A percentile compares a stretch with the other conserved stretches of the same genome.
These are phyloP conservation scores for Dillenia turbinata DNA, from an alignment of 164 flowering plant species.

Conservation along the genomic window DNA sequence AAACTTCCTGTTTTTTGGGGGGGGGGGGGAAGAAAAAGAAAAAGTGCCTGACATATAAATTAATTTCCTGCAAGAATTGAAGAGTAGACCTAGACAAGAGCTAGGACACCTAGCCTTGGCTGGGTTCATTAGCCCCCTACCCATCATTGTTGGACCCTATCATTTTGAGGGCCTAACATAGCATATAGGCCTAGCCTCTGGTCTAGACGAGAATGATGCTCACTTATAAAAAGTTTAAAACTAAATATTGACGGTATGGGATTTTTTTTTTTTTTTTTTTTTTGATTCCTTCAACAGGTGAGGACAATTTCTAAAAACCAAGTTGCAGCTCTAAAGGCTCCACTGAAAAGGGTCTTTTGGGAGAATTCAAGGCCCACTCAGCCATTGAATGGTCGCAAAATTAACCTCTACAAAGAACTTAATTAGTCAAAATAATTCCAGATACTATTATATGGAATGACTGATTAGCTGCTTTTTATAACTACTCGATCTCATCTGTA, in stretches of 20 bases:
- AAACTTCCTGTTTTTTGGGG: neutral
- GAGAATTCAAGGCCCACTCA: conserved; percentile 66
- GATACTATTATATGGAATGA: neutral
- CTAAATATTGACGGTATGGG: neutral
- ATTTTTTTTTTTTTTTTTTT: neutral
- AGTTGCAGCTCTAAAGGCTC: conserved; percentile 40
- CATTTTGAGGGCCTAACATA: too few relatives aligned
- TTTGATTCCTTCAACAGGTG: conserved; percentile 31
- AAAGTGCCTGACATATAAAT: too few relatives aligned
- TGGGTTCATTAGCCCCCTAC: too few relatives aligned
- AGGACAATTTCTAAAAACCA: conserved; percentile 55
- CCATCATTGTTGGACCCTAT: too few relatives aligned
- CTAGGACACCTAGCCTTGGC: too few relatives aligned
- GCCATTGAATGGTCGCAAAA: conserved; percentile 49
- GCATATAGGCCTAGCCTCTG: too few relatives aligned
- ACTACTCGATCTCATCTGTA: too few relatives aligned
- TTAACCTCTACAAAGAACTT: conserved; percentile 34
- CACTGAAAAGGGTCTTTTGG: conserved; percentile 31
- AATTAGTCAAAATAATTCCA: neutral
- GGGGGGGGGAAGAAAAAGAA: too few relatives aligned
- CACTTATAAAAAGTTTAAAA: neutral
- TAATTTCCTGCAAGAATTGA: too few relatives aligned
- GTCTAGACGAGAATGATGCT: neutral
- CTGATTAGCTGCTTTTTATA: too few relatives aligned
- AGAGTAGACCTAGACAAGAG: too few relatives aligned